A percentile compares a stretch with the other conserved stretches of the same genome.
These are phyloP conservation scores for Monilinia vaccinii-corymbosi DNA, from an alignment of 2,329 filamentous ascomycete species.

Conservation along the genomic window DNA sequence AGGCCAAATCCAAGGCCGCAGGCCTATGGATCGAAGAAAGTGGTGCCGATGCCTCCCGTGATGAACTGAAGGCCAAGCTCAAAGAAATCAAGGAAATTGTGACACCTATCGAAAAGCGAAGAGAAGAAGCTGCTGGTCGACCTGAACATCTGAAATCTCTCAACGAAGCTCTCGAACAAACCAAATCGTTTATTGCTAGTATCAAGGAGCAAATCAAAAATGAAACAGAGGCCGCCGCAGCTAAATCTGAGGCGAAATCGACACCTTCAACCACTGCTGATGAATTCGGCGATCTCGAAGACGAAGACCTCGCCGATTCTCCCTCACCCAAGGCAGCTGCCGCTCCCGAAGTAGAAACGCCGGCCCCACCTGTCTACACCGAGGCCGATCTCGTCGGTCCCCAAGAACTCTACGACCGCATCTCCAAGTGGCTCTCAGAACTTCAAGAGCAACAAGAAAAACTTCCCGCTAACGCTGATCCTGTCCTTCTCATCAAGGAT, in stretches of 20 bases:
- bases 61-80: slow-evolving; percentile 67
- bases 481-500: slow-evolving; percentile 64
- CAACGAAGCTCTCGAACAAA: slow-evolving; percentile 61
- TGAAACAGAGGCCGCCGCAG: slow-evolving; percentile 45
- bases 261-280: slow-evolving; percentile 30
- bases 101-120: slow-evolving; percentile 65
- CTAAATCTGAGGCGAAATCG: slow-evolving; percentile 28
- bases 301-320: slow-evolving; percentile 39
- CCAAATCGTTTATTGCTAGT: slow-evolving; percentile 58
- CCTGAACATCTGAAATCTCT: slow-evolving; percentile 61
- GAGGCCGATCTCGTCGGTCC: slow-evolving; percentile 61
- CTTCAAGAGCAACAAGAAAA: slow-evolving; percentile 63
- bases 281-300: slow-evolving; percentile 69
- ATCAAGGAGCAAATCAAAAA: slow-evolving; percentile 67
- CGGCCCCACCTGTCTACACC: slow-evolving; percentile 59
- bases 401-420: slow-evolving; percentile 51
- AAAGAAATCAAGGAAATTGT: slow-evolving; percentile 71
- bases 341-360: slow-evolving; percentile 39
- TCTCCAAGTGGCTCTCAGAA: slow-evolving; percentile 65
- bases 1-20: slow-evolving; percentile 56
- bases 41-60: slow-evolving; percentile 64
- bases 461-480: slow-evolving; percentile 62
- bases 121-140: slow-evolving; percentile 61
- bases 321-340: slow-evolving; percentile 26
- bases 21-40: slow-evolving; percentile 91